These are phyloP conservation scores for Cytospora chrysosperma DNA, from an alignment of 2,329 filamentous ascomycete genomes.

Conservation along the genomic window DNA sequence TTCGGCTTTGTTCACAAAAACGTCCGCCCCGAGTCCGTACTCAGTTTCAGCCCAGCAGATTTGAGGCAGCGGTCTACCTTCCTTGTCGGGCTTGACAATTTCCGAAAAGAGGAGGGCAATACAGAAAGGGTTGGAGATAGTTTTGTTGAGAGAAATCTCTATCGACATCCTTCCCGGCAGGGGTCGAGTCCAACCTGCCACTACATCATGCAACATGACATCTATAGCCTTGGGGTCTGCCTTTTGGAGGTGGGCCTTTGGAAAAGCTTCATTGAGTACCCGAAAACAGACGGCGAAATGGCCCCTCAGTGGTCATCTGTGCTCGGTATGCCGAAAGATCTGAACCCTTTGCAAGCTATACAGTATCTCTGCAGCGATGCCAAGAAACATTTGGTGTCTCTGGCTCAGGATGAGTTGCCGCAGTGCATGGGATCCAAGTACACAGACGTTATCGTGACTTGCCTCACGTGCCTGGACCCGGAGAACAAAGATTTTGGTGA, in stretches of 20 bases:
- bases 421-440: not conserved
- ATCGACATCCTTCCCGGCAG: not conserved
- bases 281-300: too few relatives aligned
- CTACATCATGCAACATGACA: slow-evolving; percentile 1
- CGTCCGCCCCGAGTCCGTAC: slow-evolving; percentile 1
- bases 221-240: not conserved
- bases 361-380: not conserved
- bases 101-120: not conserved
- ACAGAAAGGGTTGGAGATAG: not conserved
- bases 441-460: not conserved
- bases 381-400: not conserved
- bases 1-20: slow-evolving; percentile 11
- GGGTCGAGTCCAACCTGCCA: not conserved
- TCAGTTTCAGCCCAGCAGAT: not conserved
- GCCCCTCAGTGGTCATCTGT: not conserved
- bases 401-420: not conserved
- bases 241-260: not conserved
- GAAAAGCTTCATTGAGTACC: not conserved
- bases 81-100: not conserved
- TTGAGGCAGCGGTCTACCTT: not conserved
- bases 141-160: not conserved
- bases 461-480: not conserved
- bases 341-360: not conserved
- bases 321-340: not conserved
- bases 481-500: not conserved